Percentiles rank a stretch among this genome's conserved stretches.
Evolutionary conservation across 305 asterid species (phyloP).

Genomic region (Solanum aculeatissimum): DNA sequence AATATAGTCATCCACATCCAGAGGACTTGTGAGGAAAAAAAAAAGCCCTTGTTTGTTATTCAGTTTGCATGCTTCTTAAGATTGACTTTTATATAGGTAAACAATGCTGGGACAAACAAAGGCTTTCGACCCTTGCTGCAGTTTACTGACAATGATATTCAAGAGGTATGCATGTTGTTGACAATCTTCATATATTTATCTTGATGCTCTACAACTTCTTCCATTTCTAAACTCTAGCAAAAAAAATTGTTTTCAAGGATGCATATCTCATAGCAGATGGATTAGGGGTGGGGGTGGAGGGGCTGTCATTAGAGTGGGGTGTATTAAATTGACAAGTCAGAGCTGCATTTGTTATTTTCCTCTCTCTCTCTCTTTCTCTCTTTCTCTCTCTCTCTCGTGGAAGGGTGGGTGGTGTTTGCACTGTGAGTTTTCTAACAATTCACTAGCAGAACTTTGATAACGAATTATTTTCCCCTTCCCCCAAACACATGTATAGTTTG

Average conservation of each 20-base stretch:
- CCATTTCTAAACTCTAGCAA: background rate
- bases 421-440: background rate
- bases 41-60: background rate
- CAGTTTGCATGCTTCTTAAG: background rate
- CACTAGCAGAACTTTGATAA: background rate
- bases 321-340: background rate
- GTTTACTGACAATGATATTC: slow-evolving; percentile 71
- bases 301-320: background rate
- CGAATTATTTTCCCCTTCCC: background rate
- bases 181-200: background rate
- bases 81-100: slow-evolving; percentile 43
- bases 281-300: background rate
- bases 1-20: background rate
- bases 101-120: slow-evolving; percentile 95
- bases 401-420: background rate
- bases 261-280: background rate
- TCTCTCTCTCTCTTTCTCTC: background rate
- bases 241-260: background rate
- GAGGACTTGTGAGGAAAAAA: background rate
- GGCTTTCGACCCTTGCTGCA: slow-evolving; percentile 93
- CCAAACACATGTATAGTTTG: background rate
- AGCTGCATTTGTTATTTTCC: background rate
- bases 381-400: background rate
- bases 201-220: background rate
- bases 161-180: slow-evolving; percentile 43